Evolutionary conservation across 2,329 filamentous ascomycete genomes (phyloP), one percentile per base, ranked within the genome.

Genomic region (Aspergillus fumigatus): DNA sequence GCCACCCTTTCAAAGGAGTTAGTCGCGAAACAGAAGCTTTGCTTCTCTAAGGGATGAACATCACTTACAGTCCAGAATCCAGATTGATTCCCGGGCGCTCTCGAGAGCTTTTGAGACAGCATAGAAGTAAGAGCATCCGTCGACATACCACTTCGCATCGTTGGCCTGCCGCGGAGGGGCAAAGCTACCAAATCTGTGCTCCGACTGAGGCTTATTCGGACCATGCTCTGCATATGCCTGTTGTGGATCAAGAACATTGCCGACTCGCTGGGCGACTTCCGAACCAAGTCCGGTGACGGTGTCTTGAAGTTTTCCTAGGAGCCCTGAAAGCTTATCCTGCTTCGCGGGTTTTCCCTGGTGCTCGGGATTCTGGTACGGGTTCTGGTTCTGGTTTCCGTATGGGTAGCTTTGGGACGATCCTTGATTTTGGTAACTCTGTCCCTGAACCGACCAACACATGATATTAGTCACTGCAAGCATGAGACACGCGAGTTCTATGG

Each of bases 71-170:
- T 93, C 90, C 47, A 96, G 77, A 62, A 96, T 95, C 82, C 88
- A 92, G 64, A 96, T 88, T 45, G 83, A 88, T 64, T 93, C 85
- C 61, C 79, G 81, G 2, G 91, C 91, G 67, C 84, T 86, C 75
- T 94, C 88, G 51, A 96, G 76, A 1, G 92, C 91, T 60, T 87
- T 79, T 27, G 87, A 90, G 1, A 96, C 89, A 14, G 92, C 91
- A 81, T 86, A 92, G 77, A 96, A 92, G 71, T 95, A 94, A 8
- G 85, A 85, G 69, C 88, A 90, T 6, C 88, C 90, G 69, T 94
- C 90, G 19, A 94, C 89, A 73, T 88, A 92, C 90, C 91, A 96
- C 79, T 96, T 95, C 60, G 84, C 85, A 61, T 85, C 79, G 67
- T 91, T 87, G 55, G 88, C 88, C 32, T 83, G 82, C 21, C 88